Conservation (phyloP, 2,329 filamentous ascomycete species). For the Calonectria honghensis region DNA sequence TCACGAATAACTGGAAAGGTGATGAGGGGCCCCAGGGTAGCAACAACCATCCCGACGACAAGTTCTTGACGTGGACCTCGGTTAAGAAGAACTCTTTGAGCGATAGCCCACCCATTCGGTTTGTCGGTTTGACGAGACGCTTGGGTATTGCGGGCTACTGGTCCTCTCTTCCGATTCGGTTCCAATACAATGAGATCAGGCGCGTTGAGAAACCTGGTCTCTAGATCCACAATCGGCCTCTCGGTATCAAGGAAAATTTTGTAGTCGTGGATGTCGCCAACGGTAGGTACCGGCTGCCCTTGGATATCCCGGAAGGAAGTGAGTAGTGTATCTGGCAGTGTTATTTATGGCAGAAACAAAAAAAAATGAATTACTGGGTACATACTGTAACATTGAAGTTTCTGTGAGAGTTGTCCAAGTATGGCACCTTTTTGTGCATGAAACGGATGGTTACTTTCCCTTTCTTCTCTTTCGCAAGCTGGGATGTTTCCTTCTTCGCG, state of each 20-base stretch:
- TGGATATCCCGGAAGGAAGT: slow-evolving; percentile 74
- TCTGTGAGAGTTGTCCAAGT: slow-evolving; percentile 55
- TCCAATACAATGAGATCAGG: slow-evolving; percentile 68
- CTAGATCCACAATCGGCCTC: slow-evolving; percentile 73
- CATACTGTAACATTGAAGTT: slow-evolving; percentile 81
- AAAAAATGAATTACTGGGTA: neutral
- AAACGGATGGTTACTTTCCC: slow-evolving; percentile 20
- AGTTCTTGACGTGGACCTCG: slow-evolving; percentile 29
- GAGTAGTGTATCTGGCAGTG: slow-evolving; percentile 72
- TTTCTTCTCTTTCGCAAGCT: slow-evolving; percentile 76
- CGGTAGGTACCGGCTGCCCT: slow-evolving; percentile 67
- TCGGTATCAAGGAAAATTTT: slow-evolving; percentile 73
- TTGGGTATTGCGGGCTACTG: slow-evolving; percentile 41
- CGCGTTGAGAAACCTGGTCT: slow-evolving; percentile 76
- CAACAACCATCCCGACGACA: slow-evolving; percentile 50
- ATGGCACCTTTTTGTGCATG: slow-evolving; percentile 22
- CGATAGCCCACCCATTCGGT: neutral
- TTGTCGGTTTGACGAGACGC: slow-evolving; percentile 11
- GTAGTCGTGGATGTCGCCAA: slow-evolving; percentile 68
- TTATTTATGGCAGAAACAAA: slow-evolving; percentile 30
- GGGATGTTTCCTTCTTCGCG: slow-evolving; percentile 68
- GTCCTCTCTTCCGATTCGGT: slow-evolving; percentile 30
- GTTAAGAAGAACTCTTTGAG: slow-evolving; percentile 12
- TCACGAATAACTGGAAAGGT: slow-evolving; percentile 75
- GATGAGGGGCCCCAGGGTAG: slow-evolving; percentile 74